Conservation (phyloP, 352 stramenopile genomes). For the Pythium volutum region DNA sequence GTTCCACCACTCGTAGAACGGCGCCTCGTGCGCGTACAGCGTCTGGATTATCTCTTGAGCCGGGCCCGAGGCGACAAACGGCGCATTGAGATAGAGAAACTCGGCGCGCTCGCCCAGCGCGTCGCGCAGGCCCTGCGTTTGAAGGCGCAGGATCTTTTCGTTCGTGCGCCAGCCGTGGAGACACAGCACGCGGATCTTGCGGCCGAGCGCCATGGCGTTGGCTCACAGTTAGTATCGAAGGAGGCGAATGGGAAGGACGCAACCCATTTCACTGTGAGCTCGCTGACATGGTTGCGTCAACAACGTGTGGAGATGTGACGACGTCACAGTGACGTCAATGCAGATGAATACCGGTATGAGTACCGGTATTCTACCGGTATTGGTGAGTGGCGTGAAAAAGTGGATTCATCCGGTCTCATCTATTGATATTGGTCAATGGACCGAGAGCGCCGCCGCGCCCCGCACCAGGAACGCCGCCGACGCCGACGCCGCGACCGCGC, state of each 20-base stretch:
- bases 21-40: conserved; percentile 50
- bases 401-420: too few species aligned
- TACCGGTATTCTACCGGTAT: conserved; percentile 4
- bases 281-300: conserved; percentile 4
- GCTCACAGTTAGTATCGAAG: background rate
- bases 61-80: conserved; percentile 52
- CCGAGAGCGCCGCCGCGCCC: background rate
- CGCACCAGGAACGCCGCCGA: conserved; percentile 15
- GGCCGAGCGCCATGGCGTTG: conserved; percentile 9
- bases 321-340: background rate
- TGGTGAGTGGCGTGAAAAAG: background rate
- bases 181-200: conserved; percentile 67
- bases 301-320: background rate
- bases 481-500: conserved; percentile 12
- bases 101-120: conserved; percentile 54
- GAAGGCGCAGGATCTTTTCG: conserved; percentile 48
- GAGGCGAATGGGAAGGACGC: background rate
- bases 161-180: conserved; percentile 82
- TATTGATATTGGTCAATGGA: conserved; percentile 1
- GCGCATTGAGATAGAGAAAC: conserved; percentile 63
- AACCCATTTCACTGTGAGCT: background rate
- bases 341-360: background rate
- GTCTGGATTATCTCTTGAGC: conserved; percentile 57
- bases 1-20: conserved; percentile 84
- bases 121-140: conserved; percentile 53